A percentile compares a stretch with the other conserved stretches of the same genome.
phyloP scores from a whole-genome alignment of 768 basidiomycete species.

The Naganishia antarctica region DNA sequence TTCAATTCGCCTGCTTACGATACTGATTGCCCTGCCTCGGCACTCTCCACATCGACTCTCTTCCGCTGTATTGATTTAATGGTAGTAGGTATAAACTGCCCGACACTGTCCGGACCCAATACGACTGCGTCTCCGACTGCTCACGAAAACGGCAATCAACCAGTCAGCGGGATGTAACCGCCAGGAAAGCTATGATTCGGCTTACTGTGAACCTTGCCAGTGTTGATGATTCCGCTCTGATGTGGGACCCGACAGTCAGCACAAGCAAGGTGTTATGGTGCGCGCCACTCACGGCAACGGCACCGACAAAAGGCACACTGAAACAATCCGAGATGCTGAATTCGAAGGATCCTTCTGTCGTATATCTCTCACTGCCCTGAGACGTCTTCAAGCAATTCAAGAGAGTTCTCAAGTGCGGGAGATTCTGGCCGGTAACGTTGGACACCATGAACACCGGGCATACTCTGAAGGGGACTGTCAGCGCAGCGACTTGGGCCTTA shows the following conservation, averaged over 20 bases:
- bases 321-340: conserved; percentile 51
- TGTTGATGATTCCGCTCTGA: conserved; percentile 44
- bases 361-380: conserved; percentile 75
- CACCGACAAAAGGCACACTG: conserved; percentile 49
- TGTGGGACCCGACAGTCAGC: conserved; percentile 8
- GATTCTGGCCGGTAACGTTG: conserved; percentile 89
- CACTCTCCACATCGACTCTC: conserved; percentile 73
- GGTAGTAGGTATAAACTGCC: conserved; percentile 71
- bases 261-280: neutral
- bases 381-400: conserved; percentile 85
- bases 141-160: conserved; percentile 64
- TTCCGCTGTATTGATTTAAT: conserved; percentile 94
- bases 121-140: conserved; percentile 74
- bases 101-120: conserved; percentile 87
- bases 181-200: neutral
- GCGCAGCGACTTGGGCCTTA: neutral
- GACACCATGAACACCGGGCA: conserved; percentile 89
- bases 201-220: conserved; percentile 41
- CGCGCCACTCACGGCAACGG: conserved; percentile 29
- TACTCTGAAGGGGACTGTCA: conserved; percentile 54
- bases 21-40: conserved; percentile 94
- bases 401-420: conserved; percentile 79
- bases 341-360: conserved; percentile 56
- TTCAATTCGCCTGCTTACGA: conserved; percentile 50
- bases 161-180: neutral